Percentiles rank a stretch among this genome's conserved stretches.
Conservation (phyloP, 768 basidiomycete species). For the Mycena kentingensis region DNA sequence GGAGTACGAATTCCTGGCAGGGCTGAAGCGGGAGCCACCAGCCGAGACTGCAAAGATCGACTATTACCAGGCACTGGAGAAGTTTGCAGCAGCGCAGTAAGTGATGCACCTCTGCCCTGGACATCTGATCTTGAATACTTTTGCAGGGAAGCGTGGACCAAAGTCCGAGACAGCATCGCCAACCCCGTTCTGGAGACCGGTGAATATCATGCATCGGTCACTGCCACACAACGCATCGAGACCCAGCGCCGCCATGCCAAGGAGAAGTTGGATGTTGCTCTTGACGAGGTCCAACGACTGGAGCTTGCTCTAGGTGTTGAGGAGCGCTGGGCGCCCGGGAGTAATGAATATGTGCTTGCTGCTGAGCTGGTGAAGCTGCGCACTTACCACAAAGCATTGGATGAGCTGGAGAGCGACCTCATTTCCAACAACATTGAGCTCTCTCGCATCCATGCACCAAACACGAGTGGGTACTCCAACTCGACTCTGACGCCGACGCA, state of each 20-base stretch:
- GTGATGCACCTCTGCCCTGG: neutral
- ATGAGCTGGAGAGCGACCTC: neutral
- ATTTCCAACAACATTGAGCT: neutral
- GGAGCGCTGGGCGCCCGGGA: neutral
- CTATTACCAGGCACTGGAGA: neutral
- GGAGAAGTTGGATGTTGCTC: slow-evolving; percentile 10
- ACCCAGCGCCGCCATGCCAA: slow-evolving; percentile 15
- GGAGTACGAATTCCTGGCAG: neutral
- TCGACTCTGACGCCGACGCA: too few species aligned
- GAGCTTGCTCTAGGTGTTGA: slow-evolving; percentile 11
- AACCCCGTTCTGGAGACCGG: neutral
- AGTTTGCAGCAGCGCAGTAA: neutral
- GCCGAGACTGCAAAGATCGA: slow-evolving; percentile 3
- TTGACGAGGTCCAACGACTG: slow-evolving; percentile 5
- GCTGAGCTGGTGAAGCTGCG: neutral
- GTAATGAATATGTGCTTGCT: neutral
- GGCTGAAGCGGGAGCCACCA: neutral
- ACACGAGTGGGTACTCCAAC: neutral
- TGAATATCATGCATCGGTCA: neutral
- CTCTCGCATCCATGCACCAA: neutral
- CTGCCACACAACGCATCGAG: slow-evolving; percentile 1
- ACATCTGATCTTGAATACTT: neutral
- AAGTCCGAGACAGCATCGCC: neutral
- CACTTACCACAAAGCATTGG: neutral
- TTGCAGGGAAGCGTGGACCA: neutral